Percentiles rank a stretch among this genome's conserved stretches.
Evolutionary conservation across 495 filamentous ascomycete genomes (phyloP).

Genomic region (Tuber indicum): DNA sequence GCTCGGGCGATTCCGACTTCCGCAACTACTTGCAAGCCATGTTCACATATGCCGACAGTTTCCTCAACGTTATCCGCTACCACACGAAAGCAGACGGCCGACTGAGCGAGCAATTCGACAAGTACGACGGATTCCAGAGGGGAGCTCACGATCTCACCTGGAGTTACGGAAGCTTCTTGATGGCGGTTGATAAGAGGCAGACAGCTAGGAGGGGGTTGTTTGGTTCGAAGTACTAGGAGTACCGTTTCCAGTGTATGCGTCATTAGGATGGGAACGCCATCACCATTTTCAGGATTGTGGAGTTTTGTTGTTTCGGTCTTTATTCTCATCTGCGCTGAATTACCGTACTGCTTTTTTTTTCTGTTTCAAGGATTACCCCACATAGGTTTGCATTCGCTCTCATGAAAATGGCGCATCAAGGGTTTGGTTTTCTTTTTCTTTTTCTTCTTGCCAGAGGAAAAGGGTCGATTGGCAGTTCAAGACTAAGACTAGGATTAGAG

Average conservation of each 20-base stretch:
- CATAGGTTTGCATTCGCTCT: neutral
- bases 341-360: neutral
- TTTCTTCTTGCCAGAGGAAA: neutral
- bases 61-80: constrained; percentile 42
- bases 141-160: constrained; percentile 46
- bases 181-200: constrained; percentile 38
- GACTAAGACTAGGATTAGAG: neutral
- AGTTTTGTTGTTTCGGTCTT: neutral
- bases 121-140: constrained; percentile 41
- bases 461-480: neutral
- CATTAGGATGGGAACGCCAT: neutral
- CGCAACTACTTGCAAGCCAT: constrained; percentile 37
- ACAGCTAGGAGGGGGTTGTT: constrained; percentile 13
- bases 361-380: neutral
- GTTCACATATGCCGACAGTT: constrained; percentile 41
- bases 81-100: constrained; percentile 40
- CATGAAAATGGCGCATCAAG: neutral
- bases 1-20: constrained; percentile 31
- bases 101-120: constrained; percentile 46
- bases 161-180: constrained; percentile 45
- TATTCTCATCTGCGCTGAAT: neutral
- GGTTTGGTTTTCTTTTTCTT: neutral
- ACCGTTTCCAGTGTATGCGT: neutral
- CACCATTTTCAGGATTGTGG: neutral
- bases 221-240: neutral